Conservation (phyloP, 306 rosid species). For the Acacia melanoxylon region DNA sequence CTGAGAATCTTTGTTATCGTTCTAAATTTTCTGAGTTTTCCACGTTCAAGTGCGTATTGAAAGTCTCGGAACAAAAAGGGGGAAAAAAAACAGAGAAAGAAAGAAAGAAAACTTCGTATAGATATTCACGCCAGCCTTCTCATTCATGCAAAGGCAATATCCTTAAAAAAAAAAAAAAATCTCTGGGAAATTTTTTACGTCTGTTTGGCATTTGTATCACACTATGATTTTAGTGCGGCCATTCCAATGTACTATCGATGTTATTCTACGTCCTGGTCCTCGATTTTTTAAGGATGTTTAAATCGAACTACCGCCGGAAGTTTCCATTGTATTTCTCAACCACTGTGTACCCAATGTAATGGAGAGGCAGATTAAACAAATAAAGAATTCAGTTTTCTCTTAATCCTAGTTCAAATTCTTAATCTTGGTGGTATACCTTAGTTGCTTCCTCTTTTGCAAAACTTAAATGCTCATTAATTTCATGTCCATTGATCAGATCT, state of each 20-base stretch:
- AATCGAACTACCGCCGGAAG: too few species aligned
- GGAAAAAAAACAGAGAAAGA: background rate
- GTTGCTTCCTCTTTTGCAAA: background rate
- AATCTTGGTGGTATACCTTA: background rate
- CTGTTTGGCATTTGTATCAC: background rate
- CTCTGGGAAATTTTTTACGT: background rate
- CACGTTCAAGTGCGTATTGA: constrained; percentile 33
- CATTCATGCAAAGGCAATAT: constrained; percentile 36
- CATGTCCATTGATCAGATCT: constrained; percentile 37
- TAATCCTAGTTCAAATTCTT: background rate
- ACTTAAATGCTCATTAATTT: background rate
- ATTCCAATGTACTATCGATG: background rate
- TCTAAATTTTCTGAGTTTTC: constrained; percentile 34
- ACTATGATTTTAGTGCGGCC: background rate
- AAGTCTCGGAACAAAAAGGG: background rate
- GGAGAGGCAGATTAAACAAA: background rate
- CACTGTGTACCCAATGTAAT: background rate
- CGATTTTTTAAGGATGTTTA: background rate
- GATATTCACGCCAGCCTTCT: constrained; percentile 23
- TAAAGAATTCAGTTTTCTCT: background rate
- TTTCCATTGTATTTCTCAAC: background rate
- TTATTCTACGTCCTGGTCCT: background rate
- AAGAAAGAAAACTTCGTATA: background rate
- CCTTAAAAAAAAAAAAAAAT: background rate
- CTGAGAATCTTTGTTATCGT: constrained; percentile 4